Base-by-base conservation (phyloP, 441 rosid species). In the Raphanus hybrid region DNA sequence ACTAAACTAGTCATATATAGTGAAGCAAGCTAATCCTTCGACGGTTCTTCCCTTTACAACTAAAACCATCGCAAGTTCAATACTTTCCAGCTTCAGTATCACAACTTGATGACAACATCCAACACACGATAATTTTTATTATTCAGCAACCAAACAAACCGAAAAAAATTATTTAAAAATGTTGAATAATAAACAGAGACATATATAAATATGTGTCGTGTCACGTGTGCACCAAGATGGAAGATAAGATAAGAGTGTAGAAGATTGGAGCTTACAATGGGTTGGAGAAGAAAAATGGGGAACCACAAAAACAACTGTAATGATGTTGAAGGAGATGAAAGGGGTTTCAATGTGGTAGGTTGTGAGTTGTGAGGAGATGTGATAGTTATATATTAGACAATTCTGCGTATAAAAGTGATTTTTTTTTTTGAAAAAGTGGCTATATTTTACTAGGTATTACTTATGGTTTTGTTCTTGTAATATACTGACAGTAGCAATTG, bases 21-120 rank as follows among this genome's bases (percentile, higher is more conserved):
- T 27, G 71, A 70, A 64, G 57, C 43, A 54, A 64, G 66, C 76
- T 57, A 67, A 73, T 78, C 74, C 67, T 72, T 73, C 59, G 60
- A 54, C 58, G 57, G 41, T 73, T 61, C 77, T 27, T 41, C 70
- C 39, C 81, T 78, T 78, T 78, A 73, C 81, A 78, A 69, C 73
- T 50, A 72, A 72, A 65, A 57, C 35, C 57, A 66, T 57, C 67
- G 29, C 55, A 67, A 67, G 59, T 8, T 67, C 27, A 50, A 8
- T 45, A 61, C 77, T 78, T 78, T 78, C 67, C 81, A 73, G 60
- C 74, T 73, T 68, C 69, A 39, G 60, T 23, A 50, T 73, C 74
- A 59, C 55, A 72, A 72, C 48, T 78, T 50, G 45, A 67, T 34
- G 64, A 48, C 45, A 78, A 67, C 16, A 71, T 59, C 34, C 27